Base-by-base conservation (phyloP, 106 monocot genomes). In the Dendrobium officinale region DNA sequence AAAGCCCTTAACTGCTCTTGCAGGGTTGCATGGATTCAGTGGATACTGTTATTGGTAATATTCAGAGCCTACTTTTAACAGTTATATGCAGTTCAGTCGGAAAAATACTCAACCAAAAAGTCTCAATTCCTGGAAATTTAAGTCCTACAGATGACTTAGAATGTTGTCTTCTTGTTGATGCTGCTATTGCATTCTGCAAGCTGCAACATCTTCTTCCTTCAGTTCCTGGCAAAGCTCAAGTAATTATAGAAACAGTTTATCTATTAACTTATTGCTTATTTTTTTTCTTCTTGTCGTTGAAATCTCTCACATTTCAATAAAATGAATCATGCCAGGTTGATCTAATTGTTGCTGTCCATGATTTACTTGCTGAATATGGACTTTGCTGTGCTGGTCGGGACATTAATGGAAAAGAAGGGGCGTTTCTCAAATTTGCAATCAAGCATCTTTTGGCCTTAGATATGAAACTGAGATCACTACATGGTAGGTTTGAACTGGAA, bases 321-420 rank as follows among this genome's bases (percentile, higher is more conserved):
- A 74, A 47, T 55, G 20, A 41, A 76, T 48, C n/a, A 75, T 79
- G 37, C 37, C 85, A 93, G 93, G 93, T 95, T 61, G 95, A 99
- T 77, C 80, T 99, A 77, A 91, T 99, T 87, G 90, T 90, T 29
- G 86, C 91, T 40, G 83, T 93, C 15, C 99, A 99, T 86, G 95
- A 99, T 86, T 87, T 99, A 68, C 92, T 95, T 79, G 98, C 95
- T 37, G 95, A 99, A 18, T 91, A 90, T 93, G 99, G 99, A 33
- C 95, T 99, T 42, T 99, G 95, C 73, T 99, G 95, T 88, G 92
- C 99, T 87, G 99, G 93, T 77, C 87, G 82, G 61, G 99, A 99
- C 67, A 77, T 81, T 75, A 84, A 91, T 86, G 95, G 95, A 6
- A 88, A 93, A 75, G 95, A 99, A 90, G 95, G 95, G 51, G 83